These are phyloP conservation scores for Neurospora tetraspora DNA, from an alignment of 495 filamentous ascomycete species.

Conservation along the genomic window DNA sequence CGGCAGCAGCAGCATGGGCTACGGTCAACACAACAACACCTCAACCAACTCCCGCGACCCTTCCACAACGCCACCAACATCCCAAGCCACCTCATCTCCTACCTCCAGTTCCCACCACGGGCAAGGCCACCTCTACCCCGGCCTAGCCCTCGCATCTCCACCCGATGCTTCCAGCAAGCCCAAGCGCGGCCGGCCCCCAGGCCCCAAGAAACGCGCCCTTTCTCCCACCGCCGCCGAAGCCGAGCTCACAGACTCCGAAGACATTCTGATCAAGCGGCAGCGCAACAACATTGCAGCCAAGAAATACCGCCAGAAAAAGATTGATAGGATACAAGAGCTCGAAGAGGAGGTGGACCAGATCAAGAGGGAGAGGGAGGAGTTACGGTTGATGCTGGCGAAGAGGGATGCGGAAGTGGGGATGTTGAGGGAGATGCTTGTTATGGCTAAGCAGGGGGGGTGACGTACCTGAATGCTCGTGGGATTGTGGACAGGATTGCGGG, in stretches of 20 bases:
- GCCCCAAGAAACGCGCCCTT: neutral
- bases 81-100: neutral
- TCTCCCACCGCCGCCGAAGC: neutral
- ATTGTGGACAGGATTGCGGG: neutral
- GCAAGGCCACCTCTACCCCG: neutral
- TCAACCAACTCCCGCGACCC: neutral
- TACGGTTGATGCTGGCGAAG: conserved; percentile 52
- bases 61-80: neutral
- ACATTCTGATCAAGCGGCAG: conserved; percentile 41
- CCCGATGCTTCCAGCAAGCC: neutral
- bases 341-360: conserved; percentile 50
- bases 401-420: conserved; percentile 50
- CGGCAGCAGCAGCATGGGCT: neutral
- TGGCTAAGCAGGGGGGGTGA: conserved; percentile 15
- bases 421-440: conserved; percentile 32
- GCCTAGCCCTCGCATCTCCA: neutral
- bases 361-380: conserved; percentile 51
- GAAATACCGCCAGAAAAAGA: conserved; percentile 60
- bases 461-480: no score
- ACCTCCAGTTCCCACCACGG: neutral
- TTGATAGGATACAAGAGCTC: conserved; percentile 54
- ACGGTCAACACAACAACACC: neutral
- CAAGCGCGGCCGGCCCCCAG: conserved; percentile 8
- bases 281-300: conserved; percentile 62
- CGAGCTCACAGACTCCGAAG: conserved; percentile 4